Evolutionary conservation across 805 yeast genomes (phyloP), one percentile per base, ranked within the genome.

Genomic region (Candida khao-thaluensis): DNA sequence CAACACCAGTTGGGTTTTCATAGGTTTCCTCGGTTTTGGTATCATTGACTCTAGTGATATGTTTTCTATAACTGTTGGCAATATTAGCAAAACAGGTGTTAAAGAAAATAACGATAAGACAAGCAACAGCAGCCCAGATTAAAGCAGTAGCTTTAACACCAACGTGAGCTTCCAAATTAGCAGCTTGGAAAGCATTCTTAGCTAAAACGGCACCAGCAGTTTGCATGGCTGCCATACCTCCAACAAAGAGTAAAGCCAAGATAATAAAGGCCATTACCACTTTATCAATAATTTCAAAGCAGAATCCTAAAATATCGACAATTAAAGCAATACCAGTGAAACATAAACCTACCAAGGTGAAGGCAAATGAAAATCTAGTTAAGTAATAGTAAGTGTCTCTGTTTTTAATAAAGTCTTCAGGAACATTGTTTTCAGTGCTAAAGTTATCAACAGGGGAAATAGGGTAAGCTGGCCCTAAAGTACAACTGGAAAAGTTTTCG

Each of bases 201-300:
- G 86, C 93, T 67, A 85, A 56, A n/a, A 83, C 95, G 45, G 74
- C 61, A 30, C 77, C 85, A 2, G 95, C 93, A 23, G 96, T 87
- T 59, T 79, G 76, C 55, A 82, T 66, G 9, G 85, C 67, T 31
- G 84, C 82, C 39, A 83, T 86, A 35, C 82, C 81, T 26, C 77
- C 66, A 43, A 68, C 63, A 57, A 79, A 76, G 36, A 84, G 40
- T 32, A 76, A 58, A 22, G 77, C 86, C 37, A 80, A 45, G 2
- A 69, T 37, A 33, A 73, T 65, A 49, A 82, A 73, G 46, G 75
- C 66, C 40, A 78, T 66, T 21, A 74, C 73, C 27, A 79, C 71
- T 54, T 71, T 72, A 54, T 77, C 76, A 57, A 82, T 67, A 25
- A 77, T 61, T 24, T 54, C 48, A 56, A 83, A 81, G 54, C 79